Conservation (phyloP, 352 stramenopile genomes). For the Paralagenidium karlingii region DNA sequence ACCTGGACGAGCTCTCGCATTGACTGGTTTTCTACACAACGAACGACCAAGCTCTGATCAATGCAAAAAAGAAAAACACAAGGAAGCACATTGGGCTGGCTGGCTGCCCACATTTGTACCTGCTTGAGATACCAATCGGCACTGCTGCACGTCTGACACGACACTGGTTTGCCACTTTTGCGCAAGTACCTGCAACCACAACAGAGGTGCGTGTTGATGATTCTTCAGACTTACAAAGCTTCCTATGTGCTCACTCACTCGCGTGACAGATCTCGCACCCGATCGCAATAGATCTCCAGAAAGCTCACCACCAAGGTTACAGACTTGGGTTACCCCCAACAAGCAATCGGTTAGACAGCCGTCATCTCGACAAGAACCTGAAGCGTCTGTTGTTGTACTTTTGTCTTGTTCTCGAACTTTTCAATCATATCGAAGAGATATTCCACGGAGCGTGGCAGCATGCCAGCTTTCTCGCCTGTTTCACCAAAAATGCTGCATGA, state of each 20-base stretch:
- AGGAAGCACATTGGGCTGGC: not conserved
- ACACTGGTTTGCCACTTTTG: constrained; percentile 46
- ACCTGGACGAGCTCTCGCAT: constrained; percentile 53
- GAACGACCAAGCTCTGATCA: constrained; percentile 1
- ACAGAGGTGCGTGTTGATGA: not conserved
- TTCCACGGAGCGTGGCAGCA: constrained; percentile 84
- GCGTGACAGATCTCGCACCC: constrained; percentile 83
- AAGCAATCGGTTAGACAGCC: not conserved
- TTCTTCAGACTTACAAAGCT: not conserved
- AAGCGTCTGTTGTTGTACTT: constrained; percentile 11
- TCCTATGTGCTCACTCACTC: constrained; percentile 32
- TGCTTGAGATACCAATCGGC: constrained; percentile 76
- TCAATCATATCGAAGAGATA: constrained; percentile 83
- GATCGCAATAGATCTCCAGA: constrained; percentile 91
- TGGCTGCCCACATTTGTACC: constrained; percentile 23
- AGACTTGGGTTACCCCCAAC: constrained; percentile 18
- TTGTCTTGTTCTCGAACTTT: constrained; percentile 38
- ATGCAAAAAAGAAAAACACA: not conserved
- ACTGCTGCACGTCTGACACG: constrained; percentile 67
- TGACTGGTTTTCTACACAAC: constrained; percentile 45
- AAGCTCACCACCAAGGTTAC: constrained; percentile 83
- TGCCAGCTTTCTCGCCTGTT: constrained; percentile 61
- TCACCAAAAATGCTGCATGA: constrained; percentile 79
- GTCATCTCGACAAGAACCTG: not conserved
- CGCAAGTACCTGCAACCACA: constrained; percentile 37